phyloP scores from a whole-genome alignment of 495 filamentous ascomycete genomes.

The Penicillium soppii region DNA sequence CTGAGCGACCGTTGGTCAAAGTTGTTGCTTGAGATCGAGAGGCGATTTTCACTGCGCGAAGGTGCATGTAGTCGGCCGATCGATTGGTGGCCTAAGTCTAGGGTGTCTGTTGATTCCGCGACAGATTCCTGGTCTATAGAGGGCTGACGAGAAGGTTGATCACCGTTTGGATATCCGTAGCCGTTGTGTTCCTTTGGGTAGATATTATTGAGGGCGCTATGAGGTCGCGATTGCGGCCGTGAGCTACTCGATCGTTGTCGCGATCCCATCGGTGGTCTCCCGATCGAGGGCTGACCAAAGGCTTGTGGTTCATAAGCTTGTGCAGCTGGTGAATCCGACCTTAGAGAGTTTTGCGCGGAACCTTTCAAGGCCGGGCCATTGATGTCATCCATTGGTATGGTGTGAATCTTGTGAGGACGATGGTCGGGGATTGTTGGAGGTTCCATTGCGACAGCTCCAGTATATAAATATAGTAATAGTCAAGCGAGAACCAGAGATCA shows the following conservation, averaged over 20 bases:
- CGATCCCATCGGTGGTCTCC: neutral
- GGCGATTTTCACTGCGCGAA: neutral
- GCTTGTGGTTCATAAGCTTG: neutral
- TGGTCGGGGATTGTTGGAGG: slow-evolving; percentile 20
- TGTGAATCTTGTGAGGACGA: slow-evolving; percentile 13
- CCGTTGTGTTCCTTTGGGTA: neutral
- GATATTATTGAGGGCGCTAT: neutral
- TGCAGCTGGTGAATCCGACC: neutral
- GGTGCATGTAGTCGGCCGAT: neutral
- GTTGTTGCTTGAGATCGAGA: neutral
- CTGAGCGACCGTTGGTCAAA: neutral
- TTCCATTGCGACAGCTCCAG: slow-evolving; percentile 17
- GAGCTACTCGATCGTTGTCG: neutral
- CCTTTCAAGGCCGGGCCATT: neutral
- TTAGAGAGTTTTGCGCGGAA: neutral
- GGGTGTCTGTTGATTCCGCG: neutral
- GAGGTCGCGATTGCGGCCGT: neutral
- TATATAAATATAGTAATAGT: neutral
- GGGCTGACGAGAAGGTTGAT: neutral
- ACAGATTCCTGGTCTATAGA: slow-evolving; percentile 2
- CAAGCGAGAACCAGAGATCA: neutral
- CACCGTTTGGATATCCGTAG: neutral
- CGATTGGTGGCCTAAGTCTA: neutral
- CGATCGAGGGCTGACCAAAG: slow-evolving; percentile 5
- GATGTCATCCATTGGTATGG: slow-evolving; percentile 5